Evolutionary conservation across 768 basidiomycete genomes (phyloP), one percentile per base, ranked within the genome.

Genomic region (Panus rudis): DNA sequence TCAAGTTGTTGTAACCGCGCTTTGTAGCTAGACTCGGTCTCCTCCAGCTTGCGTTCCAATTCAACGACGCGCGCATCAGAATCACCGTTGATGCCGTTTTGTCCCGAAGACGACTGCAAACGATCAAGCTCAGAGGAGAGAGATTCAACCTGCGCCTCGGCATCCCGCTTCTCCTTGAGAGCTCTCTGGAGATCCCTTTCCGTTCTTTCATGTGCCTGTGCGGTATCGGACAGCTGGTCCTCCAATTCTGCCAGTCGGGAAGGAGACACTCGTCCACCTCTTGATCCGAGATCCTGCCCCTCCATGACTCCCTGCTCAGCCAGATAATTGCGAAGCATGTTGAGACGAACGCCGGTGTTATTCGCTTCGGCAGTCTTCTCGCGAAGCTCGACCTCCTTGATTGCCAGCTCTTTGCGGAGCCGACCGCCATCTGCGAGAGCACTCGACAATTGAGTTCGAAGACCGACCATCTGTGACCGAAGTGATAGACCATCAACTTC

Each of bases 1-100:
- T 98, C 93, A 64, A 98, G 79, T 60, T 92, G 87, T 53, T 81
- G 78, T 66, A 93, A 75, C 44, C 86, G 79, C 19, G 77, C 70
- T 63, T 85, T 85, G 63, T 91, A 88, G 49, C 69, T 73, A 46
- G 75, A 72, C 59, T 92, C 90, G 22, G 80, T 79, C 59, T 90
- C 87, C 40, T 81, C 81, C 46, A 89, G 71, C 59, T 80, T 85
- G 43, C 73, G 77, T 61, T 92, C 89, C n/a, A 76, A 72, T 52
- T 86, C 86, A 32, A 68, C 68, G 39, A 74, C 76, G 16, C 79
- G 72, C 21, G 67, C 65, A 31, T 74, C 74, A 10, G 61, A 61
- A 51, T 59, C 65, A 46, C 60, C 63, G 30, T 62, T 66, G 42
- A 40, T 61, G 47, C 63, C 64, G 44, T 31, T 50, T 33, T 50